A percentile compares a stretch with the other conserved stretches of the same genome.
These are phyloP conservation scores for Truncatella angustata DNA, from an alignment of 2,329 filamentous ascomycete genomes.

Conservation along the genomic window DNA sequence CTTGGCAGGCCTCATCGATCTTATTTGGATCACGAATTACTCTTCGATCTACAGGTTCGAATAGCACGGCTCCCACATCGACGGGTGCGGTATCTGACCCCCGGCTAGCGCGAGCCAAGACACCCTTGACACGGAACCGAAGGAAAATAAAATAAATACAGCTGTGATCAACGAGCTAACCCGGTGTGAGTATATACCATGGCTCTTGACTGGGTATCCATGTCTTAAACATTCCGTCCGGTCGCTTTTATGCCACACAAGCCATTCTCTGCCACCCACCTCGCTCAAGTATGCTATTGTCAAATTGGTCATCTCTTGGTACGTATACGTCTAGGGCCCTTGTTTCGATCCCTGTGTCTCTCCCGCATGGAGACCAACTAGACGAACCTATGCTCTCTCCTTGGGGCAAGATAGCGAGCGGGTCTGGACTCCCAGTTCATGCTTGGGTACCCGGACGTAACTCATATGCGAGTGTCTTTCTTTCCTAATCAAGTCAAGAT, in stretches of 20 bases:
- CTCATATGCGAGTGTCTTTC: too few species aligned
- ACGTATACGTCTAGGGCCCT: neutral
- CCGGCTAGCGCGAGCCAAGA: neutral
- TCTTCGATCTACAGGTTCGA: neutral
- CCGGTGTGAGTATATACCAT: neutral
- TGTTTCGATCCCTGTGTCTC: conserved; percentile 3
- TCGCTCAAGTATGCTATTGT: neutral
- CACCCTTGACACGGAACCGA: neutral
- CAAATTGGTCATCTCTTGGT: neutral
- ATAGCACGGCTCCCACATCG: neutral
- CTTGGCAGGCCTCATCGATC: too few species aligned
- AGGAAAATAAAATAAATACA: neutral
- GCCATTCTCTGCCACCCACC: conserved; percentile 1
- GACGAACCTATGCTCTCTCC: neutral
- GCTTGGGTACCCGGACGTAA: too few species aligned
- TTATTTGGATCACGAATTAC: too few species aligned
- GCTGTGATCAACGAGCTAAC: neutral
- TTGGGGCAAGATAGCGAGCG: neutral
- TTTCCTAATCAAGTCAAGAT: too few species aligned
- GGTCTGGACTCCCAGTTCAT: neutral
- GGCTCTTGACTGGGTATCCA: neutral
- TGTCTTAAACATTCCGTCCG: conserved; percentile 1
- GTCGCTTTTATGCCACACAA: too few species aligned
- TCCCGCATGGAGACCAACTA: neutral
- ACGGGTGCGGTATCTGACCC: neutral